Evolutionary conservation across 2,329 filamentous ascomycete genomes (phyloP), one percentile per base, ranked within the genome.

Genomic region (Lasiodiplodia sp.): DNA sequence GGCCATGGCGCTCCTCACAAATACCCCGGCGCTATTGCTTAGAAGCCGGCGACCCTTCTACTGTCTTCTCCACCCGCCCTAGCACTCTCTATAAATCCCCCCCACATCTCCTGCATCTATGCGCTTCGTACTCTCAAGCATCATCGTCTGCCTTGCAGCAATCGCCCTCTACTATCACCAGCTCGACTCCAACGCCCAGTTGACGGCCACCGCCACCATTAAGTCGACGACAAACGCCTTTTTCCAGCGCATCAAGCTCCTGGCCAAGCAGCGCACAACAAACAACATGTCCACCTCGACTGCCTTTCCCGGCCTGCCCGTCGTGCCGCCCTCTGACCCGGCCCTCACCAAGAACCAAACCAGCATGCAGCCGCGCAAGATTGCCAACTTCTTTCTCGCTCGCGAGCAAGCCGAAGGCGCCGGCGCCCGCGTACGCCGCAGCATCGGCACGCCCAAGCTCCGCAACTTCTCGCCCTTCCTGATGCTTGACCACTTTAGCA

Each of bases 401-500:
- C 81, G 91, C 69, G 93, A 97, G 80, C 92, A 97, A 80, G 84
- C 92, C 34, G 95, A 98, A 80, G 95, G 95, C 53, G 93, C 90
- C 0, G 95, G 96, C 68, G 95, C 95, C 5, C 87, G 90, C 71
- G 95, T 98, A 16, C 89, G 95, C 71, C 90, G 95, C 69, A 94
- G 92, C 52, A 92, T 98, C 72, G 95, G 95, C 73, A 97, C 93
- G 0, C 87, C 92, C 5, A 87, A 91, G 72, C 86, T 98, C 25
- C 89, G 90, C 76, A 93, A 97, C 84, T 91, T 98, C 80, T 92
- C 90, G 16, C 96, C 95, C 0, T 97, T 98, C 82, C 86, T 97
- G 55, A 97, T 98, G 94, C 91, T 97, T 31, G 95, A 98, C 78
- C 92, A 97, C 83, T 97, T 97, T 83, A 88, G 86, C 67, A 88